Evolutionary conservation across 805 yeast species (phyloP).

Genomic region (Middelhovenomyces tepae): DNA sequence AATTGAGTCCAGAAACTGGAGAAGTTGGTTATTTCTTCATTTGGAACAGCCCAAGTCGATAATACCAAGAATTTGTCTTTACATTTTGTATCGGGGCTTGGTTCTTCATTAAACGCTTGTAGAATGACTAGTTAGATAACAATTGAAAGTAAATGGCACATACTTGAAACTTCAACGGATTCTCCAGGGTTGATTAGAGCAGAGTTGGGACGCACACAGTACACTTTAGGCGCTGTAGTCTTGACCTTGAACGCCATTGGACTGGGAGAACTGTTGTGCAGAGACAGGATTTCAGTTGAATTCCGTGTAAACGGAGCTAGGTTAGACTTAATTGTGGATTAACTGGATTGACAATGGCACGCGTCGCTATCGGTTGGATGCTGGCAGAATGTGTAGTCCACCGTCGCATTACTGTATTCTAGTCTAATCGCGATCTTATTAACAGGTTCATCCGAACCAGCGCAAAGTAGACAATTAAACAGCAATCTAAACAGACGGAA

Average conservation of each 20-base stretch:
- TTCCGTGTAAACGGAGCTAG: constrained; percentile 12
- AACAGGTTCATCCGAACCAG: too few relatives aligned
- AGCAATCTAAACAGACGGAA: too few relatives aligned
- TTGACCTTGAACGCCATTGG: constrained; percentile 88
- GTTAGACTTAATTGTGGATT: too few relatives aligned
- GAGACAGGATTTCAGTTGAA: constrained; percentile 24
- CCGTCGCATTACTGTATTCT: too few relatives aligned
- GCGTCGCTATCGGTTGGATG: too few relatives aligned
- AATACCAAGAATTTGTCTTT: constrained; percentile 90
- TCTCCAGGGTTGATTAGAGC: constrained; percentile 69
- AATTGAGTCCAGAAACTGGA: constrained; percentile 70
- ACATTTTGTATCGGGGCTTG: constrained; percentile 64
- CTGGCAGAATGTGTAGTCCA: too few relatives aligned
- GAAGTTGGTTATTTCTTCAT: constrained; percentile 43
- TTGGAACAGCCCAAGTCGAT: constrained; percentile 74
- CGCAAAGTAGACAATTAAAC: too few relatives aligned
- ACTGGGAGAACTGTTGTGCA: constrained; percentile 49
- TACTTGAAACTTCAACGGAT: constrained; percentile 52
- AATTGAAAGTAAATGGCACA: constrained; percentile 3
- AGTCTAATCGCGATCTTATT: too few relatives aligned
- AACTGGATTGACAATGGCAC: too few relatives aligned
- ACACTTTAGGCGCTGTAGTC: constrained; percentile 92
- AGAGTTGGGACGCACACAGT: constrained; percentile 95
- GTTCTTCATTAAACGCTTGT: constrained; percentile 74
- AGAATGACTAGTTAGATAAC: constrained; percentile 44